Evolutionary conservation across 2,329 filamentous ascomycete genomes (phyloP), one percentile per base, ranked within the genome.

Genomic region (Cladophialophora exuberans): DNA sequence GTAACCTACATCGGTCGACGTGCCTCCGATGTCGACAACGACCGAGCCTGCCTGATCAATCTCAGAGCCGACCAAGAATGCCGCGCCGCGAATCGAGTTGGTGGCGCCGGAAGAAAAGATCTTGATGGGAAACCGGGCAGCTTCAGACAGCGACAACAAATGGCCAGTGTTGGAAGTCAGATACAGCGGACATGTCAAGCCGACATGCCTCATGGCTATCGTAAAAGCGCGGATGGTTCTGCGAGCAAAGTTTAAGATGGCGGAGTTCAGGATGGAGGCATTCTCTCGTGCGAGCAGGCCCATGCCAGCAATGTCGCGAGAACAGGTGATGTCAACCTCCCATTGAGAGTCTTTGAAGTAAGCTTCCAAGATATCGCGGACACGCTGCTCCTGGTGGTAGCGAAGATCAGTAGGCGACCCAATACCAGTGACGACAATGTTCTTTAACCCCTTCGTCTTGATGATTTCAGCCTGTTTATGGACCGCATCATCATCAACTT

Each of bases 1-100:
- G 0, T 85, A 69, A 0, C 85, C 83, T 6, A 86, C 82, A 61
- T 87, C 84, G 0, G 83, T 81, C 0, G 84, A 87, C 0, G 85
- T 88, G 3, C 85, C 84, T 1, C 85, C 84, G 45, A 88, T 81
- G 62, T 88, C 84, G 1, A 87, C 80, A 0, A 87, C 83, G 72
- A 87, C 81, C 13, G 30, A 39, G 3, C 47, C 42, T n/a, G 57
- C 39, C 31, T 56, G 35, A 18, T 87, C 0, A 83, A 73, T 0
- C 84, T 88, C 1, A 80, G 68, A 1, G 30, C 52, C 56, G 23
- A 78, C 75, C 2, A 88, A 69, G 52, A 85, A 86, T 0, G 83
- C 84, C 1, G 83, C 83, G 1, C 83, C 83, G 43, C 79, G 77
- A 73, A 85, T 84, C 51, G 80, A 83, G 64, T 87, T 87, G 0